Evolutionary conservation across 2,329 filamentous ascomycete genomes (phyloP).

Genomic region (Trichoderma breve): DNA sequence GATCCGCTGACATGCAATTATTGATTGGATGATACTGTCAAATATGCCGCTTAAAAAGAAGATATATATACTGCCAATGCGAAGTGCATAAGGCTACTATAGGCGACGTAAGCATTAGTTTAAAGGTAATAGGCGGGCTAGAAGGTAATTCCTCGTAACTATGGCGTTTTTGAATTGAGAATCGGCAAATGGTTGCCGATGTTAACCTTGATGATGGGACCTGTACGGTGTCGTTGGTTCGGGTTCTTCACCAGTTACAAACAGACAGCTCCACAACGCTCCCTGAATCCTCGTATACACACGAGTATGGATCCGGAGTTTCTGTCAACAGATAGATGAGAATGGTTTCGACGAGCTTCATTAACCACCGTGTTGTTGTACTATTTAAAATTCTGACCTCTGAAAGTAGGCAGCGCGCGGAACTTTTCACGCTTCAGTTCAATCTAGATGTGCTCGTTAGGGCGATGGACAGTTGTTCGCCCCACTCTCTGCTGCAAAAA

Average conservation of each 20-base stretch:
- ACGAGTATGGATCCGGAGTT: not conserved
- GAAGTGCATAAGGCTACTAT: not conserved
- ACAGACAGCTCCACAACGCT: not conserved
- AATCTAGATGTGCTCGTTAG: not conserved
- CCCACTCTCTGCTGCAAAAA: not conserved
- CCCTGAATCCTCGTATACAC: not conserved
- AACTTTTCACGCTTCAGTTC: not conserved
- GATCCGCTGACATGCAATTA: not conserved
- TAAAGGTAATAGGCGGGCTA: fast-evolving
- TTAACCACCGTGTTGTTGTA: not conserved
- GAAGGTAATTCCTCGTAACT: not conserved
- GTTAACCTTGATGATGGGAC: not conserved
- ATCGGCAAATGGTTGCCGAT: not conserved
- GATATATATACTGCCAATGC: not conserved
- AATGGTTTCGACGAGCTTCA: not conserved
- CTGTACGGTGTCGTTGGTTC: not conserved
- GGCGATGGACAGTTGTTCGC: not conserved
- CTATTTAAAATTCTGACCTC: not conserved
- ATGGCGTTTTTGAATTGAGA: not conserved
- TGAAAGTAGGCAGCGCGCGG: fast-evolving
- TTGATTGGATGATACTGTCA: not conserved
- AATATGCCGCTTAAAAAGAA: not conserved
- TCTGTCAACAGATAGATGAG: not conserved
- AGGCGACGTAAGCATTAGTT: not conserved
- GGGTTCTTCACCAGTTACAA: not conserved